phyloP scores from a whole-genome alignment of 257 asterid genomes.

The Plantago major region DNA sequence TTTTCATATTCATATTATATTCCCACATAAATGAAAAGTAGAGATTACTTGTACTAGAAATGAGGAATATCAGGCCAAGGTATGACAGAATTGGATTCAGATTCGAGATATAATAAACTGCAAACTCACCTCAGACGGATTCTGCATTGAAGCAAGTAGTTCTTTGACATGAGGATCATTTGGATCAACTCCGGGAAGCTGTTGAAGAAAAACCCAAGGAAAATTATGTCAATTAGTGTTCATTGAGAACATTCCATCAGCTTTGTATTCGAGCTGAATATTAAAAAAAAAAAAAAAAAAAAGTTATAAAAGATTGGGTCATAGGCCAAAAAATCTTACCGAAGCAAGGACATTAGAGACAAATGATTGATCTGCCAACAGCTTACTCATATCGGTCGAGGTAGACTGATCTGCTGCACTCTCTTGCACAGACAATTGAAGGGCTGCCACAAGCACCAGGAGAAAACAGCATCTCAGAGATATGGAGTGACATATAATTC shows the following conservation, averaged over 20 bases:
- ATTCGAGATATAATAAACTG: neutral
- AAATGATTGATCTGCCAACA: constrained; percentile 72
- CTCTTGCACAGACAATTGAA: constrained; percentile 88
- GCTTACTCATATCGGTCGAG: constrained; percentile 63
- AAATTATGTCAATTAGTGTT: neutral
- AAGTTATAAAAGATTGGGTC: constrained; percentile 3
- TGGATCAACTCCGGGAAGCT: constrained; percentile 99
- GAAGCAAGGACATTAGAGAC: constrained; percentile 75
- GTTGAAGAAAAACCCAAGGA: constrained; percentile 28
- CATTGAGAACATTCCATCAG: neutral
- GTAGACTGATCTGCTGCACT: constrained; percentile 55
- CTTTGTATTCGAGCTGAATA: constrained; percentile 8
- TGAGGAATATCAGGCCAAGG: neutral
- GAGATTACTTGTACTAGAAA: too few species aligned
- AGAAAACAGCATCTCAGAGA: neutral
- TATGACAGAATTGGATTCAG: neutral
- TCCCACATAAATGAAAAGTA: too few species aligned
- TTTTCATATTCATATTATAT: too few species aligned
- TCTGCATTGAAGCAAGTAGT: constrained; percentile 90
- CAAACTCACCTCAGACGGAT: constrained; percentile 76
- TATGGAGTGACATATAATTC: neutral
- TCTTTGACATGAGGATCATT: constrained; percentile 87
- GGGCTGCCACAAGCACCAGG: constrained; percentile 53
- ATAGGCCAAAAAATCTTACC: constrained; percentile 41
- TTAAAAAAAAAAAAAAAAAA: neutral